Evolutionary conservation across 1,284 basidiomycete species (phyloP), one percentile per base, ranked within the genome.

Genomic region (Cystobasidium pallidum): DNA sequence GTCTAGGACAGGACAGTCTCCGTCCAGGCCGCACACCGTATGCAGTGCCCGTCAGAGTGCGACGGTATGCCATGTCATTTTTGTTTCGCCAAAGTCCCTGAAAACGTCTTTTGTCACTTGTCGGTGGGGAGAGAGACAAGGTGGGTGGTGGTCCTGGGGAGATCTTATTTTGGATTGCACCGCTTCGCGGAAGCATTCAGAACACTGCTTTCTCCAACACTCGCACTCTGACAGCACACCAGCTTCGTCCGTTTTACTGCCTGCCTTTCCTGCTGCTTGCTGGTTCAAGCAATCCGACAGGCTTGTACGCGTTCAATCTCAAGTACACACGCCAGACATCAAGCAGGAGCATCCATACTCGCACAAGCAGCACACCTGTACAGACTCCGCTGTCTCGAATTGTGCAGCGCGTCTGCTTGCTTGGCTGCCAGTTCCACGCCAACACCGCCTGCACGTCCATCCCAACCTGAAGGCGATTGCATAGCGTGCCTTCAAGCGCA

Each of bases 401-500:
- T 26, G 21, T 26, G 49, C 21, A 51, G 15, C 11, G 10, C 45
- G 6, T 47, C 45, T 47, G 43, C 43, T 34, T n/a, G 32, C 54
- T 3, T 34, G 6, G 30, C 54, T 1, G 2, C 32, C 54, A 1
- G 7, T 30, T 19, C 24, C 6, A 28, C 8, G 26, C 13, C 51
- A 54, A 26, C 28, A 34, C 28, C 28, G 54, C 54, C 32, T 17
- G 30, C 54, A 57, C n/a, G 4, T 15, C 54, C 4, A 32, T 2
- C 24, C 54, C 32, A 32, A n/a, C 3, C n/a, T n/a, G n/a, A 28
- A 13, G 54, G 54, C 28, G 28, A 36, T 32, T 32, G 30, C 54
- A 34, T 57, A n/a, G 34, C 30, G 52, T n/a, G 24, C 26, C 26
- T 3, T 57, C 54, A 57, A 57, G 54, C 54, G 54, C 54, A 57